Conservation (phyloP, 1,139 yeast genomes). For the Fermentozyma sake region DNA sequence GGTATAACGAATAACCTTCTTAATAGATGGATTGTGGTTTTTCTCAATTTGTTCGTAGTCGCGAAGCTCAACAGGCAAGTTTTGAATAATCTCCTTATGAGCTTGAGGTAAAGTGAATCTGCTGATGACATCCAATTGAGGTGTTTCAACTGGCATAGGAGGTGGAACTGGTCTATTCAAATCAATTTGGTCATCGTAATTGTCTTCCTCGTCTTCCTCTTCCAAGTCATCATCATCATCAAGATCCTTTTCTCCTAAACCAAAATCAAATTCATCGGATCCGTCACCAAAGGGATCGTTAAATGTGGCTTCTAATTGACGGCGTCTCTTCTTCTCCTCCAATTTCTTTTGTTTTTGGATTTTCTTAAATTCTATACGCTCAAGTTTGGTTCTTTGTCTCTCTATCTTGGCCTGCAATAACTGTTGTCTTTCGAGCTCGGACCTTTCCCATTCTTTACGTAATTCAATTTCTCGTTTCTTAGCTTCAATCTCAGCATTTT, state of each 20-base stretch:
- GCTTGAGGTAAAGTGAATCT: slow-evolving; percentile 34
- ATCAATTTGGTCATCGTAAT: slow-evolving; percentile 8
- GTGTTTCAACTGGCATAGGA: slow-evolving; percentile 19
- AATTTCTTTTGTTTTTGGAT: slow-evolving; percentile 7
- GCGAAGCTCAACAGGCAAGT: slow-evolving; percentile 34
- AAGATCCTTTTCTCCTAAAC: no score
- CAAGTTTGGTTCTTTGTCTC: slow-evolving; percentile 11
- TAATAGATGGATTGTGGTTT: slow-evolving; percentile 23
- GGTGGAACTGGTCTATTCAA: slow-evolving; percentile 15
- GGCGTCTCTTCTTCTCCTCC: slow-evolving; percentile 9
- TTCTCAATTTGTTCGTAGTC: slow-evolving; percentile 11
- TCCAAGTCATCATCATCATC: slow-evolving; percentile 6
- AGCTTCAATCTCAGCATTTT: slow-evolving; percentile 8
- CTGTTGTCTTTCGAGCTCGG: slow-evolving; percentile 17
- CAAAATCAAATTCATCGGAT: slow-evolving; percentile 8
- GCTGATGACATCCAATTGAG: slow-evolving; percentile 15
- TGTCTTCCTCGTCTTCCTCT: slow-evolving; percentile 6
- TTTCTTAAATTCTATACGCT: slow-evolving; percentile 12
- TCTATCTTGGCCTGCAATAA: slow-evolving; percentile 10
- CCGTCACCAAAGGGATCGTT: slow-evolving; percentile 16
- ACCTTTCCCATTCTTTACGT: slow-evolving; percentile 15
- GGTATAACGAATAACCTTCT: slow-evolving; percentile 33
- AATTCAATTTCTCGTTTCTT: slow-evolving; percentile 11
- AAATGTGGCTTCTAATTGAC: slow-evolving; percentile 15
- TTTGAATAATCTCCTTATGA: slow-evolving; percentile 28